Percentiles rank a stretch among this genome's conserved stretches.
phyloP scores from a whole-genome alignment of 2,329 filamentous ascomycete species.

The Grosmannia serpens region DNA sequence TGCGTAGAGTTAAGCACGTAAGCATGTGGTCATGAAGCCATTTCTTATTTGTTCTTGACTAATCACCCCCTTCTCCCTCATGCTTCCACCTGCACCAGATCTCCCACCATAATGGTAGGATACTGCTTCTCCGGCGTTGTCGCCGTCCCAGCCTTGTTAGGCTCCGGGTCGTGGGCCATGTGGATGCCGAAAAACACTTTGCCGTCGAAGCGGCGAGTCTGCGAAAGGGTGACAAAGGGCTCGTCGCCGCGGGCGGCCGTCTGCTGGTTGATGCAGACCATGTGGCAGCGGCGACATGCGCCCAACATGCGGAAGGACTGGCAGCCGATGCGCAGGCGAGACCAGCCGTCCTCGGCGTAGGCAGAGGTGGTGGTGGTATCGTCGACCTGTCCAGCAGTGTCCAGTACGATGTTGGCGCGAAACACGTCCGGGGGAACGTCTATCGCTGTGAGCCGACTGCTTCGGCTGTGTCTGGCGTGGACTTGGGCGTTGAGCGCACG shows the following conservation, averaged over 20 bases:
- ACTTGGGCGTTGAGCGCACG: slow-evolving; percentile 68
- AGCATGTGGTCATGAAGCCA: too few species aligned
- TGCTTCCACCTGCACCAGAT: slow-evolving; percentile 20
- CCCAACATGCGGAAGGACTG: slow-evolving; percentile 64
- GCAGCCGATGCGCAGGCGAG: slow-evolving; percentile 50
- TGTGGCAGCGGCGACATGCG: slow-evolving; percentile 80
- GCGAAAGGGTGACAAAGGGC: slow-evolving; percentile 78
- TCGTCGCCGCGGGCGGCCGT: slow-evolving; percentile 70
- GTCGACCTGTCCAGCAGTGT: slow-evolving; percentile 14
- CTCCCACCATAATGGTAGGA: slow-evolving; percentile 39
- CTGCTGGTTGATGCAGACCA: slow-evolving; percentile 87
- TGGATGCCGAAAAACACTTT: slow-evolving; percentile 88
- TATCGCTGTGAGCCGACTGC: neutral
- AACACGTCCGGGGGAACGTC: slow-evolving; percentile 65
- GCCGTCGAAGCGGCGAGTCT: slow-evolving; percentile 71
- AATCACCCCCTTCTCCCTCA: neutral
- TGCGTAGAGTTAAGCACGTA: too few species aligned
- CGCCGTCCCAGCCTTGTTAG: neutral
- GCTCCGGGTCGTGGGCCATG: slow-evolving; percentile 37
- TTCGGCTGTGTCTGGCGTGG: slow-evolving; percentile 43
- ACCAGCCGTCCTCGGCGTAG: slow-evolving; percentile 82
- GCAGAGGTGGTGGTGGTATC: neutral
- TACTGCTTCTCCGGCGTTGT: slow-evolving; percentile 20
- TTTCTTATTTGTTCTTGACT: too few species aligned
- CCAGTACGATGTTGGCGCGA: slow-evolving; percentile 76